These are phyloP conservation scores for Leccinum griseonigrum DNA, from an alignment of 1,284 basidiomycete species.

Conservation along the genomic window DNA sequence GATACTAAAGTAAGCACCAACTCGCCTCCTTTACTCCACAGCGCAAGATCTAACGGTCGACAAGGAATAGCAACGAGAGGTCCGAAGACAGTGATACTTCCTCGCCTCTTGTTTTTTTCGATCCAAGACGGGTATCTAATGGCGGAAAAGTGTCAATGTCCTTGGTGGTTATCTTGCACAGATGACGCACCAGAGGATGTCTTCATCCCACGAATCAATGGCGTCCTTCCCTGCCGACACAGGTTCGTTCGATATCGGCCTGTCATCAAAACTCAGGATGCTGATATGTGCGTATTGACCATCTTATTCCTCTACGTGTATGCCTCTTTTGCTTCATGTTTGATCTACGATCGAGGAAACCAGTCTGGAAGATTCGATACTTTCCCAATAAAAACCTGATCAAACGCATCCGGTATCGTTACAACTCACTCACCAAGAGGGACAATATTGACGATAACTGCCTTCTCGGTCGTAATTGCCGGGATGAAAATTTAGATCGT, in stretches of 20 bases:
- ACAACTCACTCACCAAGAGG: slow-evolving; percentile 21
- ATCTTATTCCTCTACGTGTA: slow-evolving; percentile 5
- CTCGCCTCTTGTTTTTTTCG: not conserved
- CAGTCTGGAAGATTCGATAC: slow-evolving; percentile 23
- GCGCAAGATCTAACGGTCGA: slow-evolving; percentile 67
- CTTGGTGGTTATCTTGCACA: slow-evolving; percentile 50
- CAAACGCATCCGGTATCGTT: not conserved
- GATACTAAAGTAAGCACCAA: slow-evolving; percentile 77
- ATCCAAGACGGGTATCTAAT: slow-evolving; percentile 2
- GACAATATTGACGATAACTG: slow-evolving; percentile 18
- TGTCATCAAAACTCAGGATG: slow-evolving; percentile 1
- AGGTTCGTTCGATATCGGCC: no score
- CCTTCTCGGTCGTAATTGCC: slow-evolving; percentile 7
- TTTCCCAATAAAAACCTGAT: not conserved
- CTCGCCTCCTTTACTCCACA: slow-evolving; percentile 85
- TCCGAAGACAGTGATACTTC: slow-evolving; percentile 32
- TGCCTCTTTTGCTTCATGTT: slow-evolving; percentile 13
- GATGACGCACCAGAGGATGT: no score
- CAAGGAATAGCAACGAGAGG: slow-evolving; percentile 63
- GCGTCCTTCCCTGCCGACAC: no score
- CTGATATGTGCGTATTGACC: slow-evolving; percentile 18
- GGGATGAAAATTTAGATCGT: not conserved
- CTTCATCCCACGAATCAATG: no score
- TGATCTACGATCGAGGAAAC: slow-evolving; percentile 21
- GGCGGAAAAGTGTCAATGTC: slow-evolving; percentile 15